Evolutionary conservation across 352 stramenopile species (phyloP).

Genomic region (Thraustochytrium sp.): DNA sequence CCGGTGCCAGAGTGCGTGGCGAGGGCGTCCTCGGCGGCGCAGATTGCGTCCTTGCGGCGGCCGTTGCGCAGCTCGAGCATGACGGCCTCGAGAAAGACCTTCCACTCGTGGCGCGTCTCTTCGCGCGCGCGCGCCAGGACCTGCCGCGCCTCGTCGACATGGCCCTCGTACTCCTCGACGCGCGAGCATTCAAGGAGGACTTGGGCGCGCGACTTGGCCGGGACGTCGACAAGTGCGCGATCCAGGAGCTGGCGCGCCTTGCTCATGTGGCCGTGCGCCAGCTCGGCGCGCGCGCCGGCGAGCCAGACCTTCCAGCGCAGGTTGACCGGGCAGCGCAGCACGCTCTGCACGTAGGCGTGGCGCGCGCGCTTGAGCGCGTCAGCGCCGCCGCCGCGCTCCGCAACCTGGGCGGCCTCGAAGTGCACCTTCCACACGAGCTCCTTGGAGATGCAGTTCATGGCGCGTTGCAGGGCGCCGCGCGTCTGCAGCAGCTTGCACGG

Average conservation of each 20-base stretch:
- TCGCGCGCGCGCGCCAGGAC: slow-evolving; percentile 62
- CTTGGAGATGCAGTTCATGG: slow-evolving; percentile 62
- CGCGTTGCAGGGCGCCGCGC: slow-evolving; percentile 42
- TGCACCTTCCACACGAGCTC: slow-evolving; percentile 79
- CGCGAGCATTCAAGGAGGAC: slow-evolving; percentile 71
- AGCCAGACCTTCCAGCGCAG: slow-evolving; percentile 77
- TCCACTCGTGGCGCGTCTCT: slow-evolving; percentile 63
- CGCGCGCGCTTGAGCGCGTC: slow-evolving; percentile 53
- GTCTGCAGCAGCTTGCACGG: slow-evolving; percentile 42
- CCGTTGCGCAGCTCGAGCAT: slow-evolving; percentile 65
- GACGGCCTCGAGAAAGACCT: slow-evolving; percentile 72
- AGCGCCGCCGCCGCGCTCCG: slow-evolving; percentile 57
- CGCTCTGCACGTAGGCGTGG: slow-evolving; percentile 54
- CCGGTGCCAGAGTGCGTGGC: slow-evolving; percentile 68
- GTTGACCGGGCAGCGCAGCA: slow-evolving; percentile 64
- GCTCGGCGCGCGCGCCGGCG: slow-evolving; percentile 66
- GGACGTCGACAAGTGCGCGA: slow-evolving; percentile 64
- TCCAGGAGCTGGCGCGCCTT: slow-evolving; percentile 62
- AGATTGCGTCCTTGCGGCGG: slow-evolving; percentile 55
- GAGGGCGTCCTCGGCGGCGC: slow-evolving; percentile 59
- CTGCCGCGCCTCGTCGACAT: slow-evolving; percentile 59
- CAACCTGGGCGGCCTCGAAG: slow-evolving; percentile 67
- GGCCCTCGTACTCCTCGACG: slow-evolving; percentile 68
- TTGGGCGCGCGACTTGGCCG: slow-evolving; percentile 64
- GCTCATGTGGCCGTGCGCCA: slow-evolving; percentile 56